Conservation (phyloP, 2,329 filamentous ascomycete genomes). For the Penicillium sp. region DNA sequence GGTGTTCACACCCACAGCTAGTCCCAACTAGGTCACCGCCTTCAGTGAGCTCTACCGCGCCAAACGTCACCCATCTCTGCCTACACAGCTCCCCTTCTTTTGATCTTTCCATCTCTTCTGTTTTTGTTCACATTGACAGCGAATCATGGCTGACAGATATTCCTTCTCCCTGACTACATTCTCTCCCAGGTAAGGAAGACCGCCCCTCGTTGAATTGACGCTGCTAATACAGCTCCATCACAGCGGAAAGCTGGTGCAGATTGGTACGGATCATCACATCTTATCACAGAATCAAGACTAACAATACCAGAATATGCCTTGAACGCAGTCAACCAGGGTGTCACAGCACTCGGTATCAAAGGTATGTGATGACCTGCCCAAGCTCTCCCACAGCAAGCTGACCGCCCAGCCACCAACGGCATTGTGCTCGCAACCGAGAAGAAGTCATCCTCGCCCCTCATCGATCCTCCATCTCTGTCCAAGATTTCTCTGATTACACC, state of each 20-base stretch:
- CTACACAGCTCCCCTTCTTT: slow-evolving; percentile 22
- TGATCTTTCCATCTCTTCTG: slow-evolving; percentile 18
- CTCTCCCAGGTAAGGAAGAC: slow-evolving; percentile 75
- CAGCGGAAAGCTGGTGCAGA: slow-evolving; percentile 98
- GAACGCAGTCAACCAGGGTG: slow-evolving; percentile 98
- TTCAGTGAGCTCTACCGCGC: slow-evolving; percentile 27
- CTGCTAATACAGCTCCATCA: slow-evolving; percentile 47
- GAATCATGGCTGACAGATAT: slow-evolving; percentile 90
- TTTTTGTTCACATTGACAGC: slow-evolving; percentile 16
- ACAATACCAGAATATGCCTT: slow-evolving; percentile 83
- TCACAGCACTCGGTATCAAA: slow-evolving; percentile 98
- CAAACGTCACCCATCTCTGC: slow-evolving; percentile 35
- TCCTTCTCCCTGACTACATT: slow-evolving; percentile 99
- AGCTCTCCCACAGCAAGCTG: slow-evolving; percentile 10
- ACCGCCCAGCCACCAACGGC: slow-evolving; percentile 81
- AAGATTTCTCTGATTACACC: slow-evolving; percentile 98
- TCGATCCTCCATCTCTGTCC: slow-evolving; percentile 90
- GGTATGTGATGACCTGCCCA: slow-evolving; percentile 55
- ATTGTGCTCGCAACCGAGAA: slow-evolving; percentile 99
- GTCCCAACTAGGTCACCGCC: slow-evolving; percentile 23
- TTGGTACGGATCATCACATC: slow-evolving; percentile 61
- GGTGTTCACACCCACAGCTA: slow-evolving; percentile 12
- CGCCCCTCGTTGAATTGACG: slow-evolving; percentile 13
- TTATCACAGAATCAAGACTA: slow-evolving; percentile 12
- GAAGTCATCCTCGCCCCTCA: slow-evolving; percentile 96